phyloP scores from a whole-genome alignment of 2,329 filamentous ascomycete species.

The Apiospora pterosperma region DNA sequence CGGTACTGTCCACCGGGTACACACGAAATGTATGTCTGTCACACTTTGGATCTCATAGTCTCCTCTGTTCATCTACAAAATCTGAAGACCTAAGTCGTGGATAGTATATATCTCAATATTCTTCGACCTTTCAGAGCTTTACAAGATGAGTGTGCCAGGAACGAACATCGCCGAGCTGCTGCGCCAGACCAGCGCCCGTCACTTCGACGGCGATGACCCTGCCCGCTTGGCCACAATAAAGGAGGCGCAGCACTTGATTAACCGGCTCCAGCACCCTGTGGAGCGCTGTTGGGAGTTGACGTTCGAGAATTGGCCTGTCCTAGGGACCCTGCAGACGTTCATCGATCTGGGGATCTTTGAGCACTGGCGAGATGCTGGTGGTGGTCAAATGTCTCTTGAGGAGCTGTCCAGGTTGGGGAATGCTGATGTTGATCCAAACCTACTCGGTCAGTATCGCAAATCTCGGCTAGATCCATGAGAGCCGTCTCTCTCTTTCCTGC shows the following conservation, averaged over 20 bases:
- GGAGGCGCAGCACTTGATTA: background rate
- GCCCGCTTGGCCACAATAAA: background rate
- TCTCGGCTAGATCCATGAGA: background rate
- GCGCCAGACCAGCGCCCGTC: background rate
- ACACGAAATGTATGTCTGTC: background rate
- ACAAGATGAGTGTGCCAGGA: background rate
- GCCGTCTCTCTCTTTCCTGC: background rate
- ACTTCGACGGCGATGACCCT: background rate
- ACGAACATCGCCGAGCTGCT: background rate
- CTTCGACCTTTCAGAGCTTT: background rate
- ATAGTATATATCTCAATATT: background rate
- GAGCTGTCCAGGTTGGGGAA: background rate
- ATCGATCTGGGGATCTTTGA: background rate
- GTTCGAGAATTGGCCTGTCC: background rate
- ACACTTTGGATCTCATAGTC: too few species aligned
- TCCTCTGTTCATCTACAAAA: background rate
- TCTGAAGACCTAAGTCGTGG: too few species aligned
- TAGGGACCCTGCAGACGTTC: background rate
- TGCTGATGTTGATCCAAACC: background rate
- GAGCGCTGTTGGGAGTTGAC: background rate
- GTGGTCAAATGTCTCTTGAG: background rate
- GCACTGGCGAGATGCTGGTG: background rate
- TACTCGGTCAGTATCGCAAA: background rate
- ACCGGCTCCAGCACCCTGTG: background rate
- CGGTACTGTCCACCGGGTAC: background rate